Evolutionary conservation across 2,329 filamentous ascomycete species (phyloP).

Genomic region (Harringtonia lauricola): DNA sequence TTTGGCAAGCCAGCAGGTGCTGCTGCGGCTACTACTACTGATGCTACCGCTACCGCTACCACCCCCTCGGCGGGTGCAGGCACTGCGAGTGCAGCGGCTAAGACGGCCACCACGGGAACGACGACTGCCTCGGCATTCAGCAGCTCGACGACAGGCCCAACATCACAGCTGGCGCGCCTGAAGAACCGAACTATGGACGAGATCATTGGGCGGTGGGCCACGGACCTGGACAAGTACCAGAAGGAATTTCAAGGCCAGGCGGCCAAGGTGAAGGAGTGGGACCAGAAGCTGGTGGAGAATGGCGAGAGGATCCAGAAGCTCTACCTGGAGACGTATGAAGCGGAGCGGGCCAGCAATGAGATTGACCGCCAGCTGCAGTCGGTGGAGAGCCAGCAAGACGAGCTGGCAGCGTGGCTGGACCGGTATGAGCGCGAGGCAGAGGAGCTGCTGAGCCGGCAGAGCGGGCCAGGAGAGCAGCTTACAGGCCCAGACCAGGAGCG

Average conservation of each 20-base stretch:
- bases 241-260: conserved; percentile 93
- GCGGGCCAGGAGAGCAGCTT: conserved; percentile 48
- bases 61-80: conserved; percentile 12
- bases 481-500: conserved; percentile 90
- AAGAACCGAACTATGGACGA: conserved; percentile 99
- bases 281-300: conserved; percentile 85
- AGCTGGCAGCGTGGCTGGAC: conserved; percentile 79
- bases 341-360: conserved; percentile 83
- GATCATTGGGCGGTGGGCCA: conserved; percentile 93
- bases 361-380: conserved; percentile 83
- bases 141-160: conserved; percentile 66
- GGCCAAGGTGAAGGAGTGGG: conserved; percentile 78
- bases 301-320: conserved; percentile 90
- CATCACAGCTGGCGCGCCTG: conserved; percentile 76
- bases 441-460: conserved; percentile 70
- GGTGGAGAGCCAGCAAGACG: conserved; percentile 88
- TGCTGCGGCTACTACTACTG: conserved; percentile 9
- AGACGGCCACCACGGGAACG: not conserved
- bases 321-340: conserved; percentile 85
- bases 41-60: conserved; percentile 14
- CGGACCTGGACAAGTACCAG: conserved; percentile 89
- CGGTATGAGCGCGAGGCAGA: conserved; percentile 89
- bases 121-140: conserved; percentile 14
- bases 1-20: conserved; percentile 6
- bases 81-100: not conserved